Conservation (phyloP, 1,284 basidiomycete genomes). For the Anthracocystis setariae region DNA sequence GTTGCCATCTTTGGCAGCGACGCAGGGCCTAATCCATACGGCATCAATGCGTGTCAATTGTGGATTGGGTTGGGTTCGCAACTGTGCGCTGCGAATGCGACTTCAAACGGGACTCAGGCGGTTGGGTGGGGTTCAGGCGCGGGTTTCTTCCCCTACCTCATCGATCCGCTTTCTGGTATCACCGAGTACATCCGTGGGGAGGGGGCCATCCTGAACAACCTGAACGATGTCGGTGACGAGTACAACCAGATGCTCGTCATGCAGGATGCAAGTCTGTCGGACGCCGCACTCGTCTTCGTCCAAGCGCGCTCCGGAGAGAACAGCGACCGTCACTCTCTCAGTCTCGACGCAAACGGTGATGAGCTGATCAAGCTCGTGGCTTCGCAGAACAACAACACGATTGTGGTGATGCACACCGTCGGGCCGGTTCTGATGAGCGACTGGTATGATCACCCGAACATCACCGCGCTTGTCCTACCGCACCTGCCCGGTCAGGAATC, state of each 20-base stretch:
- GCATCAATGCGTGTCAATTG: conserved; percentile 34
- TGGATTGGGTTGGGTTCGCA: conserved; percentile 53
- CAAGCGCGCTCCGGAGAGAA: conserved; percentile 70
- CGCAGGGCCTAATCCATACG: conserved; percentile 38
- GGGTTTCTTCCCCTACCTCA: conserved; percentile 55
- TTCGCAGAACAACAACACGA: conserved; percentile 74
- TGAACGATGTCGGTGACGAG: conserved; percentile 42
- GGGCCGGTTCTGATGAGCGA: conserved; percentile 45
- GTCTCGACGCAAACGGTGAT: conserved; percentile 66
- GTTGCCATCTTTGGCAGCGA: conserved; percentile 46
- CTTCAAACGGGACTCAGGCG: conserved; percentile 38
- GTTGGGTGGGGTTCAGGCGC: conserved; percentile 35
- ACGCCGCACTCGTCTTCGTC: conserved; percentile 45
- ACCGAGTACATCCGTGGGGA: conserved; percentile 23
- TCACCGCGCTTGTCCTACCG: conserved; percentile 39
- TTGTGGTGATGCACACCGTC: conserved; percentile 79
- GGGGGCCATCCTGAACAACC: conserved; percentile 32
- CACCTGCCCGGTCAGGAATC: conserved; percentile 50
- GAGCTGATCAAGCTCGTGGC: conserved; percentile 68
- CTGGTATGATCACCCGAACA: conserved; percentile 48
- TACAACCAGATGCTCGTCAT: conserved; percentile 28
- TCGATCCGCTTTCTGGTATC: conserved; percentile 50
- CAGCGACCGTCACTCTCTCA: conserved; percentile 68
- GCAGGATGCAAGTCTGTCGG: conserved; percentile 24
- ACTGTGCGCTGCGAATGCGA: conserved; percentile 36